Evolutionary conservation across 2,329 filamentous ascomycete species (phyloP).

Genomic region (Exophiala viscosa): DNA sequence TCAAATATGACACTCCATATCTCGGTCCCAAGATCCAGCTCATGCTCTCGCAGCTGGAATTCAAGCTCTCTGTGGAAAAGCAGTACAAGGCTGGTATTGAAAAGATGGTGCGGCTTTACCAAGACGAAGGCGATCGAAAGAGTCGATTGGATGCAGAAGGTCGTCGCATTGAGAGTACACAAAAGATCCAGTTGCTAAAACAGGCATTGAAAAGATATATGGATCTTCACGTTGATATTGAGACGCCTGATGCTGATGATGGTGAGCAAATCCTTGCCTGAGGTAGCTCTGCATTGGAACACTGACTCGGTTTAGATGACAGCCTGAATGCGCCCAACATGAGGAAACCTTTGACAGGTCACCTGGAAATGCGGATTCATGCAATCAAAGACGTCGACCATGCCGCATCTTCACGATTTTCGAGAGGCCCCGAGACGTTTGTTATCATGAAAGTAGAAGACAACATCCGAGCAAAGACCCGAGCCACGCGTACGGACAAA

Average conservation of each 20-base stretch:
- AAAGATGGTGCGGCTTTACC: slow-evolving; percentile 97
- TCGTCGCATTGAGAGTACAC: slow-evolving; percentile 87
- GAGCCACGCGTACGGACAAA: slow-evolving; percentile 75
- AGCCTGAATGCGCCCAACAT: slow-evolving; percentile 93
- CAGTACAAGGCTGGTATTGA: slow-evolving; percentile 98
- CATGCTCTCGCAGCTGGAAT: slow-evolving; percentile 97
- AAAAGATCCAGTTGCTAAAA: slow-evolving; percentile 94
- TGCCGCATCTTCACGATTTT: slow-evolving; percentile 75
- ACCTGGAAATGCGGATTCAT: slow-evolving; percentile 79
- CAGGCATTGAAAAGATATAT: slow-evolving; percentile 96
- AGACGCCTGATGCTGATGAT: slow-evolving; percentile 71
- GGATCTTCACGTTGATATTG: slow-evolving; percentile 92
- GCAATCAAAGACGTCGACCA: slow-evolving; percentile 94
- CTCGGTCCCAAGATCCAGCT: slow-evolving; percentile 96
- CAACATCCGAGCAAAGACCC: slow-evolving; percentile 81
- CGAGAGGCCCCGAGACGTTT: slow-evolving; percentile 88
- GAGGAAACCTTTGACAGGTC: slow-evolving; percentile 90
- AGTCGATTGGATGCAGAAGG: slow-evolving; percentile 90
- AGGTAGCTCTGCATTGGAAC: slow-evolving; percentile 31
- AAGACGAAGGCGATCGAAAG: slow-evolving; percentile 95
- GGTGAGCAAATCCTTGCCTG: slow-evolving; percentile 53
- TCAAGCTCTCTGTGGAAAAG: slow-evolving; percentile 97
- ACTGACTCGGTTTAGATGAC: slow-evolving; percentile 62
- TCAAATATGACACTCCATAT: slow-evolving; percentile 96
- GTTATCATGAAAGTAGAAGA: slow-evolving; percentile 97